Evolutionary conservation across 106 monocot genomes (phyloP), one percentile per base, ranked within the genome.

Genomic region (Dendrobium nobile): DNA sequence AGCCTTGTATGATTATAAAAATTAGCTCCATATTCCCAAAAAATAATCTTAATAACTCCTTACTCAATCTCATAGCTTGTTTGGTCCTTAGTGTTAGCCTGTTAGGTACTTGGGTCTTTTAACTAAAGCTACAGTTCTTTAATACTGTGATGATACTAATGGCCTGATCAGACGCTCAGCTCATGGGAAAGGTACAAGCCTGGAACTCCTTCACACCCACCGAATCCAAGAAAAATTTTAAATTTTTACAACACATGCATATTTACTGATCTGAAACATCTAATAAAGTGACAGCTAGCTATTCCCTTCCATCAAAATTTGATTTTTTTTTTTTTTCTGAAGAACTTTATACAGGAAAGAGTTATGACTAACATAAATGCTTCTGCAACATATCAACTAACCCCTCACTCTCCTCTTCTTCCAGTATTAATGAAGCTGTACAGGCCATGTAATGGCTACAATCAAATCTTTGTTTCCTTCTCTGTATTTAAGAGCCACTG

Each of bases 341-440:
- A 28, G 40, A 40, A 10, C 19, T 74, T 44, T 44, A 9, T 44
- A 18, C 28, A 74, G 43, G 0, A n/a, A 74, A 74, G 17, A 74
- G 41, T 74, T 9, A 74, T 74, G 17, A n/a, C 74, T 6, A 4
- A 16, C 13, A 43, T 74, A 74, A 74, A 74, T 74, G 42, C 74
- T 74, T 43, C 74, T 44, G 74, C 74, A 43, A 13, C 41, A 74
- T 0, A 74, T 74, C 74, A 74, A 74, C 74, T 2, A 74, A 43
- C 74, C 1, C 74, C 5, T 70, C 70, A 37, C 16, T 70, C 33
- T 0, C 70, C n/a, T 70, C 43, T 51, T 13, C 51, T 51, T 41
- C 74, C 74, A 20, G 42, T 17, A 74, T 74, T 74, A 44, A 74
- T 74, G 74, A 42, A 19, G 9, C 20, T 74, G n/a, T 44, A 4